Evolutionary conservation across 371 early-diverging fungal species (phyloP), one percentile per base, ranked within the genome.

Genomic region (Haplosporangium sp.): DNA sequence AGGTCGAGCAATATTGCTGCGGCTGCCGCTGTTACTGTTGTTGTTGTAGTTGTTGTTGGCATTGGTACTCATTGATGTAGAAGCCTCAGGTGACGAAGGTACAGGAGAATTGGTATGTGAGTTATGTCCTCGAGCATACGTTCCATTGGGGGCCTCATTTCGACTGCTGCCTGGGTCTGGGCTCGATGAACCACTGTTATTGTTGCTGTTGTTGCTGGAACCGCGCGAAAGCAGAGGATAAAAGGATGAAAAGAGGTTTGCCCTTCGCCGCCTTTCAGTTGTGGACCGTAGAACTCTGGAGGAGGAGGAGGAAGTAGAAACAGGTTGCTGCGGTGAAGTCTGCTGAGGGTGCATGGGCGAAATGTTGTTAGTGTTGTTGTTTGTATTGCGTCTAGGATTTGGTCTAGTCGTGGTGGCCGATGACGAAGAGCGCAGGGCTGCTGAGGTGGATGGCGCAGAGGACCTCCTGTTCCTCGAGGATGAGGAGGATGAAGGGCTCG

Each of bases 211-310:
- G 48, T 36, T 64, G 16, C 53, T 66, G 7, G 70, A 67, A 37
- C 55, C 55, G 20, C 80, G 69, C 9, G 80, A 79, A 21, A 72
- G 67, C 0, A 79, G 61, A 23, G 80, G 80, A 41, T 79, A 79
- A 50, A 79, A 79, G n/a, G 69, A 68, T 6, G 73, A 68, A 23
- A 79, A 79, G 51, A 79, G 63, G 59, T 73, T 79, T 58, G 59
- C 46, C 58, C 80, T 55, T 20, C 80, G 80, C 13, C 80, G 61
- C 9, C 80, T 64, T 43, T 79, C 80, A 20, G 63, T 62, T 0
- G 62, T 62, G 16, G 80, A 73, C 41, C 73, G 73, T 13, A 79
- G 59, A 16, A 79, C 63, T 20, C 80, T 67, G 23, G 80, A 77
- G 8, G 72, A 46, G 1, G 74, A 70, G 0, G 72, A 46, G 1